These are phyloP conservation scores for Rauvolfia tetraphylla DNA, from an alignment of 257 asterid species.

Conservation along the genomic window DNA sequence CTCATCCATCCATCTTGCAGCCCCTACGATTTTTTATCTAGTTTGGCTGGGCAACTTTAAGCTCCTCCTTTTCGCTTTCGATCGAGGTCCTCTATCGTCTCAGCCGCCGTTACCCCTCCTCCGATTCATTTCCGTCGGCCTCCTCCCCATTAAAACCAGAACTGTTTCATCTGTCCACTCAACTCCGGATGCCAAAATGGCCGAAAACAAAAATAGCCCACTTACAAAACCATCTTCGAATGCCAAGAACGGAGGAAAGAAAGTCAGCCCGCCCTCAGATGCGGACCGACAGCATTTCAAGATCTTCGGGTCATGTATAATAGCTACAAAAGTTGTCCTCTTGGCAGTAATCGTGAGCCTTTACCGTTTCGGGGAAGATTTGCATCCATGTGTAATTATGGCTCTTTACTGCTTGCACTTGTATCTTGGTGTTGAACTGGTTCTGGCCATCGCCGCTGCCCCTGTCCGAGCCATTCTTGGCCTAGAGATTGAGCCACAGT, in stretches of 20 bases:
- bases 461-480: constrained; percentile 47
- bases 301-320: not conserved
- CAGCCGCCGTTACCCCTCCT: constrained; percentile 34
- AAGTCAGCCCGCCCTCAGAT: not conserved
- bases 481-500: constrained; percentile 56
- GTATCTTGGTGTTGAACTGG: constrained; percentile 42
- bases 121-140: constrained; percentile 51
- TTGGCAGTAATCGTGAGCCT: constrained; percentile 9
- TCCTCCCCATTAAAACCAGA: constrained; percentile 54
- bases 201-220: too few relatives aligned
- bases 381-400: constrained; percentile 3
- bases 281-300: too few relatives aligned
- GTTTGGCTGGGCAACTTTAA: constrained; percentile 78
- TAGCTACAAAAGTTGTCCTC: constrained; percentile 24
- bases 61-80: constrained; percentile 62
- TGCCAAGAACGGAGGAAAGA: not conserved
- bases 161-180: not conserved
- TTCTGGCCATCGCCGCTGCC: constrained; percentile 30
- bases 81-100: constrained; percentile 45
- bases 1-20: constrained; percentile 37
- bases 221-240: too few relatives aligned
- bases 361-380: constrained; percentile 13
- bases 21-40: constrained; percentile 47
- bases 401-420: constrained; percentile 30
- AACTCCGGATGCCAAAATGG: not conserved